Evolutionary conservation across 2,329 filamentous ascomycete genomes (phyloP), one percentile per base, ranked within the genome.

Genomic region (Grosmannia serpens): DNA sequence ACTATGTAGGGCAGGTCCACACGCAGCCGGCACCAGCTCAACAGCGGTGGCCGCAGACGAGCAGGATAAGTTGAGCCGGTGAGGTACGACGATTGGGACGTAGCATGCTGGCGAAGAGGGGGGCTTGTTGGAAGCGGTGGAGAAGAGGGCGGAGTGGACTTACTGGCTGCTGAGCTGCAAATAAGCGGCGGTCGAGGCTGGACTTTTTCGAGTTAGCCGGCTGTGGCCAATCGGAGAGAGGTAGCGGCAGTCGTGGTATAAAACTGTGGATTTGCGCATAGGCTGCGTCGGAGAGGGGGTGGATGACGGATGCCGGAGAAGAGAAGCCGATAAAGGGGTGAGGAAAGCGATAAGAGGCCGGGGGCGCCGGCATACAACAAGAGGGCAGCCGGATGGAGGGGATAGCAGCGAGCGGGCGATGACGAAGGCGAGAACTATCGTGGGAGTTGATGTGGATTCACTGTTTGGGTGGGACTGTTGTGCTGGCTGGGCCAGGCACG

Each of bases 141-240:
- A 41, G 47, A 27, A 31, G 47, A 15, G 15, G 31, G 55, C 20
- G 22, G 54, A 56, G 41, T 50, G 22, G 47, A 41, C 56, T 53
- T 38, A 41, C 51, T 3, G 15, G 11, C 2, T 10, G n/a, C 13
- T 15, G 15, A 10, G 44, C 26, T 57, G 31, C 35, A 47, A 38
- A 46, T 53, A 35, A 47, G 41, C 27, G 15, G 41, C 46, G 41
- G 57, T 50, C 57, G 26, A 58, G 57, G 57, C 57, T 58, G 51
- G 38, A 41, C 26, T 27, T 47, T 20, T 8, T 49, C 26, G 57
- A 55, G 26, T 55, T 52, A 33, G n/a, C 10, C 17, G 33, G 51
- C n/a, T 15, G 35, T 51, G 50, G 52, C 60, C 60, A 62, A 62
- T 62, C 33, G 54, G 53, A 22, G 35, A 46, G 27, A 54, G 29